These are phyloP conservation scores for Macrolepiota fuliginosa DNA, from an alignment of 768 basidiomycete species.

Conservation along the genomic window DNA sequence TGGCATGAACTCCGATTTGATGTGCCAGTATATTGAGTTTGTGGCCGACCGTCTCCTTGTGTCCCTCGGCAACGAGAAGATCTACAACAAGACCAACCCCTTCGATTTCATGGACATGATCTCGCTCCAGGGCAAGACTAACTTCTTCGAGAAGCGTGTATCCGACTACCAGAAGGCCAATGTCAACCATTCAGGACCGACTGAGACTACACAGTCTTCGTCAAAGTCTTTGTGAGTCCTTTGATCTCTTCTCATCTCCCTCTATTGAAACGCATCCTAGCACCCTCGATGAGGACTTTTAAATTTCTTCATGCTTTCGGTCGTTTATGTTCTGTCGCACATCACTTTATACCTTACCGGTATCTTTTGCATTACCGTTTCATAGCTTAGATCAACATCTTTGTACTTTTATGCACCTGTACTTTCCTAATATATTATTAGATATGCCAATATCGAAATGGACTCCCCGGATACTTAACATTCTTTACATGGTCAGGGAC, in stretches of 20 bases:
- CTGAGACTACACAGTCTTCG: constrained; percentile 22
- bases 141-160: constrained; percentile 97
- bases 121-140: constrained; percentile 93
- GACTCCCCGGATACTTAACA: neutral
- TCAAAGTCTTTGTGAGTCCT: constrained; percentile 31
- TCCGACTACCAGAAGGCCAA: constrained; percentile 76
- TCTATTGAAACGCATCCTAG: constrained; percentile 18
- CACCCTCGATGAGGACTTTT: constrained; percentile 35
- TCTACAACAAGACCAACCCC: constrained; percentile 82
- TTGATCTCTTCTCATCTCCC: neutral
- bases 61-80: constrained; percentile 83
- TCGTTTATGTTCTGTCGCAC: neutral
- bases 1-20: constrained; percentile 89
- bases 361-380: constrained; percentile 4
- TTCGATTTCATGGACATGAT: constrained; percentile 97
- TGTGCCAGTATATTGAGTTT: constrained; percentile 93
- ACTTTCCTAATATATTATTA: constrained; percentile 3
- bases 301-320: constrained; percentile 11
- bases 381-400: neutral
- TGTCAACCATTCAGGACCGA: constrained; percentile 53
- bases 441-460: neutral
- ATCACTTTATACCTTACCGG: constrained; percentile 10
- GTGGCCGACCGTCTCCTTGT: constrained; percentile 91
- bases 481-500: neutral
- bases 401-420: constrained; percentile 12